Evolutionary conservation across 805 yeast species (phyloP).

Genomic region (Metschnikowia reukaufii): DNA sequence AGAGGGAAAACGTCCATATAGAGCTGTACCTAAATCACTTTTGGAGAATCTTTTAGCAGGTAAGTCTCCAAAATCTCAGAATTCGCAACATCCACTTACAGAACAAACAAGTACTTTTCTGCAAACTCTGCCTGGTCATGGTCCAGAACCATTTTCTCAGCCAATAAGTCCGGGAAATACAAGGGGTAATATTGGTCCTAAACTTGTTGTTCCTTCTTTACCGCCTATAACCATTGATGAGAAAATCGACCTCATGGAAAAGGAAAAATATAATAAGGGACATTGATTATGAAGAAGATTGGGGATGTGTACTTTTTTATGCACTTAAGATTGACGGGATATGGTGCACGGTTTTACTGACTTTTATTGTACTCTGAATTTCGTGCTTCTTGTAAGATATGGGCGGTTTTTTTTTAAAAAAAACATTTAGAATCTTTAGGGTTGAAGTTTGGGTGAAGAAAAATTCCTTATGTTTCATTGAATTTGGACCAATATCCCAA

Average conservation of each 20-base stretch:
- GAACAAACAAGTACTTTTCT: slow-evolving; percentile 22
- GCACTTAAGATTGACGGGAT: too few species aligned
- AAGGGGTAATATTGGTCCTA: neutral
- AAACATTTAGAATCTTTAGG: too few species aligned
- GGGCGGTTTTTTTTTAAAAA: too few species aligned
- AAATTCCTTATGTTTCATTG: too few species aligned
- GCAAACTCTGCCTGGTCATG: neutral
- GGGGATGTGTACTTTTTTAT: too few species aligned
- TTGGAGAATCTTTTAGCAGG: slow-evolving; percentile 32
- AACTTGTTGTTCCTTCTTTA: slow-evolving; percentile 12
- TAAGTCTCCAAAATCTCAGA: neutral
- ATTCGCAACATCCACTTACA: slow-evolving; percentile 1
- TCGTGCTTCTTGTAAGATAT: too few species aligned
- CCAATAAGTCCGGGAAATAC: neutral
- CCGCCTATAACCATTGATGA: slow-evolving; percentile 48
- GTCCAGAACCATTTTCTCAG: neutral
- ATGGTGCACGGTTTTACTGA: too few species aligned
- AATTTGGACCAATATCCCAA: too few species aligned
- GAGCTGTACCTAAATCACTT: slow-evolving; percentile 41
- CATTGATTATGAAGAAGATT: neutral
- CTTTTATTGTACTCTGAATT: too few species aligned
- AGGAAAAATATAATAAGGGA: slow-evolving; percentile 18
- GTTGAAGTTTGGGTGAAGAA: too few species aligned
- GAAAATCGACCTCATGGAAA: slow-evolving; percentile 42
- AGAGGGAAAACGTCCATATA: slow-evolving; percentile 59